These are phyloP conservation scores for Gigaspora rosea DNA, from an alignment of 192 early-diverging fungal genomes.

Conservation along the genomic window DNA sequence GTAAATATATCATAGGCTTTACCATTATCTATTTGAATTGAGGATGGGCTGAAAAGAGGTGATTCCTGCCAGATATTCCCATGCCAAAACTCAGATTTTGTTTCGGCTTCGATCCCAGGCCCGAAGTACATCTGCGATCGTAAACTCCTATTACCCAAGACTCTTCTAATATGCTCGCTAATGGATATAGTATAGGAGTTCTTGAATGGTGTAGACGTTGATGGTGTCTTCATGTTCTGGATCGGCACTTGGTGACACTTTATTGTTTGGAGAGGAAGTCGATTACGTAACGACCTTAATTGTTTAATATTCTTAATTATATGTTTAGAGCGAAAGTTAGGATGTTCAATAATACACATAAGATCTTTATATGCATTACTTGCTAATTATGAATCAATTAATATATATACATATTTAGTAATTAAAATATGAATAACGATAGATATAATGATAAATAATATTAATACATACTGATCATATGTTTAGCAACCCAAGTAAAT, in stretches of 20 bases:
- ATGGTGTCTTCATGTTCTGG: neutral
- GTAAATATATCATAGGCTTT: neutral
- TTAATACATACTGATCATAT: slow-evolving; percentile 16
- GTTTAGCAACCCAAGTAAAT: slow-evolving; percentile 4
- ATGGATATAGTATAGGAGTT: neutral
- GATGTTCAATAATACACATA: neutral
- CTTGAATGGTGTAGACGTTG: neutral
- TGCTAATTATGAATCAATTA: neutral
- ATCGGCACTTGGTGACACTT: neutral
- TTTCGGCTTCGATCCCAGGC: neutral
- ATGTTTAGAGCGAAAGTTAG: neutral
- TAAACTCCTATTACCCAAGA: neutral
- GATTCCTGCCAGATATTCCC: neutral
- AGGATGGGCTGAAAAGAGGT: neutral
- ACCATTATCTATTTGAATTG: neutral
- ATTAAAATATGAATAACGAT: too few relatives aligned
- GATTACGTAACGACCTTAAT: neutral
- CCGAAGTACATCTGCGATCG: neutral
- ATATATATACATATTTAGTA: neutral
- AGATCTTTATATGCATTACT: slow-evolving; percentile 3
- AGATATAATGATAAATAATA: neutral
- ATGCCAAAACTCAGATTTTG: slow-evolving; percentile 5
- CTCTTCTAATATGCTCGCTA: neutral
- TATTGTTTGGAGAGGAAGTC: neutral
- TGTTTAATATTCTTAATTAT: neutral